These are phyloP conservation scores for Xylaria sp. DNA, from an alignment of 2,329 filamentous ascomycete species.

Conservation along the genomic window DNA sequence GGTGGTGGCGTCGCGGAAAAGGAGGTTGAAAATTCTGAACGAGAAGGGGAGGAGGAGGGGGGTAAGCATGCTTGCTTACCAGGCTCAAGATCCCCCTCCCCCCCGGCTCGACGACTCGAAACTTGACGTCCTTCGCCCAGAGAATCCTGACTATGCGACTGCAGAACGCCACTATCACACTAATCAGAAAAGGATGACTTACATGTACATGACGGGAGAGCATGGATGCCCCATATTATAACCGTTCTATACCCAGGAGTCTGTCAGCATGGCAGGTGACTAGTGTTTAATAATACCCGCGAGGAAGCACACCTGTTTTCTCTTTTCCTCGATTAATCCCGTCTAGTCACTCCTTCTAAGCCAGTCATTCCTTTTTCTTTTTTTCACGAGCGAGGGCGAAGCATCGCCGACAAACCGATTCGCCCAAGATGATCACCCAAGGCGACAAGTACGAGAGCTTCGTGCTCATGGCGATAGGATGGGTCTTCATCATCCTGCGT, in stretches of 20 bases:
- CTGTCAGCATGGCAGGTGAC: neutral
- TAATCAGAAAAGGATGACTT: neutral
- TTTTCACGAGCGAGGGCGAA: neutral
- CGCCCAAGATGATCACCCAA: neutral
- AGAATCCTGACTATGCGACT: neutral
- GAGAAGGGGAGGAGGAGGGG: no score
- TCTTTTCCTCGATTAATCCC: neutral
- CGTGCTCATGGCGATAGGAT: neutral
- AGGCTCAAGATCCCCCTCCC: no score
- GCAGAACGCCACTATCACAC: neutral
- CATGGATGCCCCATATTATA: neutral
- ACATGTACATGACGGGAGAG: neutral
- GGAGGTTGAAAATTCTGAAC: no score
- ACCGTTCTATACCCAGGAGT: neutral
- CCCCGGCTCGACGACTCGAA: neutral
- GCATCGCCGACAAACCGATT: neutral
- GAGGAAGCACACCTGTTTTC: neutral
- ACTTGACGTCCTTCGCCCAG: neutral
- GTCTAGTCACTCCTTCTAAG: neutral
- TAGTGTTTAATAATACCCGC: neutral
- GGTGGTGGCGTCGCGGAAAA: no score
- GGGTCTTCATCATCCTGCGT: conserved; percentile 21
- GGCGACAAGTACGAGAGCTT: neutral
- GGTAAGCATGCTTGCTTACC: no score
- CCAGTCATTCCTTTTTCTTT: no score